phyloP scores from a whole-genome alignment of 805 yeast genomes.

The Pichia nanzhaoensis region DNA sequence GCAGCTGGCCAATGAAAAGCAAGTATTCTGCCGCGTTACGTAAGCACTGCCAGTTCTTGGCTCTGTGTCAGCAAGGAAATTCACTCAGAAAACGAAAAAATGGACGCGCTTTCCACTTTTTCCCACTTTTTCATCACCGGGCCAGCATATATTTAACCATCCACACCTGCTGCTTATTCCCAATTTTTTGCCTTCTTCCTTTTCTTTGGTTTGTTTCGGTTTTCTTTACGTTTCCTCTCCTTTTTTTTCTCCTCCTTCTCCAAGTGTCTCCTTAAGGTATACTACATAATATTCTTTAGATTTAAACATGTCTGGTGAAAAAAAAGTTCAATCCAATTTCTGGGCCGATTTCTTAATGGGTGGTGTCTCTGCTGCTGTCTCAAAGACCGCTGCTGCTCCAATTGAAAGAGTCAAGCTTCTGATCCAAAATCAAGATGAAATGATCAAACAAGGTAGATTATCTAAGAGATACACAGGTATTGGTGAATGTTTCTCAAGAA shows the following conservation, averaged over 20 bases:
- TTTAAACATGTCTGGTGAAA: slow-evolving; percentile 31
- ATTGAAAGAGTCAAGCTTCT: slow-evolving; percentile 94
- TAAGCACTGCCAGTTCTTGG: no score
- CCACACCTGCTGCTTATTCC: not conserved
- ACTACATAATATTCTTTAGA: slow-evolving; percentile 11
- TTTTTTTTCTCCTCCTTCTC: slow-evolving; percentile 11
- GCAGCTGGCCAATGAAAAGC: no score
- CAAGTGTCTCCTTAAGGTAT: slow-evolving; percentile 6
- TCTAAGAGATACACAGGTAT: slow-evolving; percentile 84
- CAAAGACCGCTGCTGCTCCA: slow-evolving; percentile 97
- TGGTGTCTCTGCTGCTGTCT: slow-evolving; percentile 98
- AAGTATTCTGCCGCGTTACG: no score
- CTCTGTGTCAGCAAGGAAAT: no score
- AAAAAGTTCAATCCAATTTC: slow-evolving; percentile 36
- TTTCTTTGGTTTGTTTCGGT: not conserved
- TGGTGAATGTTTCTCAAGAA: slow-evolving; percentile 88
- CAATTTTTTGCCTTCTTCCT: not conserved
- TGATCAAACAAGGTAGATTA: slow-evolving; percentile 96
- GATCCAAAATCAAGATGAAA: slow-evolving; percentile 97
- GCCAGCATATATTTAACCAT: not conserved
- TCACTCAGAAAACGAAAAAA: no score
- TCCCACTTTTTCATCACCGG: not conserved
- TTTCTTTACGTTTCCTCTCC: slow-evolving; percentile 1
- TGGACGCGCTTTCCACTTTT: not conserved
- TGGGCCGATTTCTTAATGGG: slow-evolving; percentile 83